A percentile compares a stretch with the other conserved stretches of the same genome.
These are phyloP conservation scores for Apiotrichum mycotoxinovorans DNA, from an alignment of 1,284 basidiomycete genomes.

Conservation along the genomic window DNA sequence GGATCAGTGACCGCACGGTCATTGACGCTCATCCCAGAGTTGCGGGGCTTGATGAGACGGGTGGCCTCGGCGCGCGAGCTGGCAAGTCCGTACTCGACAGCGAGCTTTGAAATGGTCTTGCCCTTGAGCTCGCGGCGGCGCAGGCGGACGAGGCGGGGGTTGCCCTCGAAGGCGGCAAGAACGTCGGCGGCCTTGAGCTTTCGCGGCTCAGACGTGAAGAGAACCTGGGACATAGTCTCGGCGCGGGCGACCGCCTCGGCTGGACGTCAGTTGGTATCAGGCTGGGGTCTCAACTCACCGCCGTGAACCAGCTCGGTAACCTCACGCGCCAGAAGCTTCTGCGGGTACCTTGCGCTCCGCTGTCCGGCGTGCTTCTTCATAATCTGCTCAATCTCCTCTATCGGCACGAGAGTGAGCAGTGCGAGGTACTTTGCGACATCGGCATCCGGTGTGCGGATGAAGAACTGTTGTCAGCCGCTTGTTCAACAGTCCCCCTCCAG, in stretches of 20 bases:
- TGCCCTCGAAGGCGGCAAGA: constrained; percentile 57
- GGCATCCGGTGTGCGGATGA: constrained; percentile 73
- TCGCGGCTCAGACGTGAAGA: constrained; percentile 58
- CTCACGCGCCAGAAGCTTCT: constrained; percentile 76
- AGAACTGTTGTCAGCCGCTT: constrained; percentile 62
- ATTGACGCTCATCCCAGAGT: constrained; percentile 58
- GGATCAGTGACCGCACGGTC: constrained; percentile 50
- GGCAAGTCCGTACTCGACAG: constrained; percentile 54
- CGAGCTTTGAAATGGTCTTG: constrained; percentile 59
- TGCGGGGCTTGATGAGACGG: constrained; percentile 52
- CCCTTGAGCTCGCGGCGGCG: constrained; percentile 53
- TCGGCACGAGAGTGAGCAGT: constrained; percentile 75
- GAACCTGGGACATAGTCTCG: constrained; percentile 58
- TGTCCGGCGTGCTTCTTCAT: constrained; percentile 60
- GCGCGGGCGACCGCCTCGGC: constrained; percentile 56
- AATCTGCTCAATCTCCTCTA: constrained; percentile 59
- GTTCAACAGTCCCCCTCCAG: not conserved
- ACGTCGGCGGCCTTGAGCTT: constrained; percentile 52
- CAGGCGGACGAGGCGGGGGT: constrained; percentile 59
- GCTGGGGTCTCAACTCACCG: constrained; percentile 52
- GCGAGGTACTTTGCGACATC: constrained; percentile 79
- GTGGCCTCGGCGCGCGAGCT: constrained; percentile 54
- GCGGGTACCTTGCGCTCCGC: constrained; percentile 65
- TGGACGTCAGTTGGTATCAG: constrained; percentile 23
- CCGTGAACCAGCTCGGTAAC: constrained; percentile 84